Evolutionary conservation across 2,329 filamentous ascomycete genomes (phyloP).

Genomic region (Hymenoscyphus scutula): DNA sequence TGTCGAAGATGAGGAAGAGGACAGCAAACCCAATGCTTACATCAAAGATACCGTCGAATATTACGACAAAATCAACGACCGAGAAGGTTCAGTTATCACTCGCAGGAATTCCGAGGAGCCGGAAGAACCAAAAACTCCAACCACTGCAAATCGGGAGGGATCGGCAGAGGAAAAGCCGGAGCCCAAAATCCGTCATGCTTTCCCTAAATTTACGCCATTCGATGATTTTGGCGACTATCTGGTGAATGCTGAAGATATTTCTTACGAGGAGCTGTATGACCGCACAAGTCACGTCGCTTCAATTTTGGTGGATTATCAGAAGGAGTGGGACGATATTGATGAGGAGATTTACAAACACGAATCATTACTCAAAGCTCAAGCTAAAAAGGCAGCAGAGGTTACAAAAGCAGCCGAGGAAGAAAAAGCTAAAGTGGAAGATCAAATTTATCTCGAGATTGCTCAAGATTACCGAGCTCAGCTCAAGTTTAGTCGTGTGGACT

Average conservation of each 20-base stretch:
- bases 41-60: slow-evolving; percentile 24
- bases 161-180: slow-evolving; percentile 16
- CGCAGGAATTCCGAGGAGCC: slow-evolving; percentile 19
- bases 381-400: slow-evolving; percentile 20
- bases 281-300: slow-evolving; percentile 23
- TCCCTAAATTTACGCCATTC: slow-evolving; percentile 28
- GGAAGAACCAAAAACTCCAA: slow-evolving; percentile 12
- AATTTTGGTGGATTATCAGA: slow-evolving; percentile 26
- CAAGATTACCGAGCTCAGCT: slow-evolving; percentile 12
- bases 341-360: slow-evolving; percentile 30
- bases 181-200: slow-evolving; percentile 20
- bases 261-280: slow-evolving; percentile 30
- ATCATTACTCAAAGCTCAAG: slow-evolving; percentile 17
- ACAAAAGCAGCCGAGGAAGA: slow-evolving; percentile 21
- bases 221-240: slow-evolving; percentile 30
- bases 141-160: slow-evolving; percentile 9
- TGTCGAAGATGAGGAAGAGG: slow-evolving; percentile 6
- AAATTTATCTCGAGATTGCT: slow-evolving; percentile 17
- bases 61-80: slow-evolving; percentile 27
- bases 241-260: slow-evolving; percentile 25
- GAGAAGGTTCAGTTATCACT: slow-evolving; percentile 19
- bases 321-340: slow-evolving; percentile 31
- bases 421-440: slow-evolving; percentile 21
- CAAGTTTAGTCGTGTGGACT: slow-evolving; percentile 16
- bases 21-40: slow-evolving; percentile 19